These are phyloP conservation scores for Xanthoparmelia taractica DNA, from an alignment of 495 filamentous ascomycete species.

Conservation along the genomic window DNA sequence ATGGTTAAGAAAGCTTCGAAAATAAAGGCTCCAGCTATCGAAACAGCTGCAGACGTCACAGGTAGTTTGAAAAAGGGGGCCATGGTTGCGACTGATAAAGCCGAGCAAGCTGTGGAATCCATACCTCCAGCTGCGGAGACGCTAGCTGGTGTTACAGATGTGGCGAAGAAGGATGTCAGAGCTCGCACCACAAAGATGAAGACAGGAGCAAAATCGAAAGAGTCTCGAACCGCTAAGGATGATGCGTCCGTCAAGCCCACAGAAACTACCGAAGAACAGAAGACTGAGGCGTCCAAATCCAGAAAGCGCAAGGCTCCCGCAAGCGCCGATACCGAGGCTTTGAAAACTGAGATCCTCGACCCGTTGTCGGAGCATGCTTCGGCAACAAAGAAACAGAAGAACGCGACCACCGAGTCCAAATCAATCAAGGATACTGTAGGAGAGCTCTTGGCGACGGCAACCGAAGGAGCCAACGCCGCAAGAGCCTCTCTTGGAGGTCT, in stretches of 20 bases:
- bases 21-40: slow-evolving; percentile 1
- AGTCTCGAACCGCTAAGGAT: not conserved
- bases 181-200: slow-evolving; percentile 9
- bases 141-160: slow-evolving; percentile 4
- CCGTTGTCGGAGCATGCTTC: slow-evolving; percentile 17
- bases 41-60: slow-evolving; percentile 17
- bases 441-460: slow-evolving; percentile 19
- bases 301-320: slow-evolving; percentile 26
- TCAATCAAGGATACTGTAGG: slow-evolving; percentile 16
- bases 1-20: slow-evolving; percentile 22
- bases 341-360: slow-evolving; percentile 18
- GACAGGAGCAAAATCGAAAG: slow-evolving; percentile 12
- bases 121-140: slow-evolving; percentile 6
- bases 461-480: slow-evolving; percentile 20
- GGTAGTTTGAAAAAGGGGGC: slow-evolving; percentile 28
- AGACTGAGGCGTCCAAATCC: slow-evolving; percentile 13
- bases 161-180: slow-evolving; percentile 6
- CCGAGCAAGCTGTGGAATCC: slow-evolving; percentile 12
- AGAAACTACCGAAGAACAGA: not conserved
- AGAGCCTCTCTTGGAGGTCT: slow-evolving; percentile 18
- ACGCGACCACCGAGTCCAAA: slow-evolving; percentile 11
- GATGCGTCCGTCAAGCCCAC: not conserved
- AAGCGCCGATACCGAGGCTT: slow-evolving; percentile 10
- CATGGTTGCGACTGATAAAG: slow-evolving; percentile 19
- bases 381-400: slow-evolving; percentile 22